Percentiles rank a stretch among this genome's conserved stretches.
Conservation (phyloP, 768 basidiomycete species). For the Trametes villosa region DNA sequence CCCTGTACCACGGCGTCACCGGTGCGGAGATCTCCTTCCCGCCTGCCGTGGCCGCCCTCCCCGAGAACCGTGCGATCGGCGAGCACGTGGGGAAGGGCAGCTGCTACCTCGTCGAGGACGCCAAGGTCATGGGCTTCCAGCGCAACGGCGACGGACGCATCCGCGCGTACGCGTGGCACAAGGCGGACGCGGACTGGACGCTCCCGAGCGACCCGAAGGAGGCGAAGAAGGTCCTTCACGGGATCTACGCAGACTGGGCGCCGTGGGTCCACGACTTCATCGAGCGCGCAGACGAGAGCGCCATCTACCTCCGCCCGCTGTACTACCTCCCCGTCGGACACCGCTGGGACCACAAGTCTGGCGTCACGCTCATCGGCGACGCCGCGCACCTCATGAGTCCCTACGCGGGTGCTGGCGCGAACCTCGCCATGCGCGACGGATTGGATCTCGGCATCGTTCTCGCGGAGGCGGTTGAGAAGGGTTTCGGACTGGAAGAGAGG, state of each 20-base stretch:
- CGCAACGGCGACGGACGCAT: constrained; percentile 35
- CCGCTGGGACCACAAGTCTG: constrained; percentile 18
- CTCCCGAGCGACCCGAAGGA: constrained; percentile 7
- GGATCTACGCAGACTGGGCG: constrained; percentile 9
- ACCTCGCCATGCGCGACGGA: constrained; percentile 39
- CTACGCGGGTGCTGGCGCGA: constrained; percentile 41
- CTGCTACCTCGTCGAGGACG: constrained; percentile 33
- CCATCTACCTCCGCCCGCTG: constrained; percentile 19
- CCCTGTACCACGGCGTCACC: constrained; percentile 39
- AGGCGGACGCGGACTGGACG: constrained; percentile 15
- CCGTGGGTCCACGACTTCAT: constrained; percentile 18
- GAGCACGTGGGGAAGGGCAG: constrained; percentile 35
- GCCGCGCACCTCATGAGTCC: constrained; percentile 44
- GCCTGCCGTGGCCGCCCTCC: constrained; percentile 11
- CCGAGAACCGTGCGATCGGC: neutral
- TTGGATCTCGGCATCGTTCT: constrained; percentile 18
- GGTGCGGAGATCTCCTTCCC: constrained; percentile 28
- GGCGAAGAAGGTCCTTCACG: constrained; percentile 16
- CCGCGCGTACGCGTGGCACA: constrained; percentile 16
- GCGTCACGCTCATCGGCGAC: constrained; percentile 28
- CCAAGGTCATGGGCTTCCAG: constrained; percentile 36
- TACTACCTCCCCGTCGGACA: constrained; percentile 19
- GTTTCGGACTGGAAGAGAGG: neutral
- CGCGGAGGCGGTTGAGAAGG: constrained; percentile 4
- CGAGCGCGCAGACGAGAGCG: constrained; percentile 7